Percentiles rank a stretch among this genome's conserved stretches.
Conservation (phyloP, 179 eudicot species). For the Silene coronaria region DNA sequence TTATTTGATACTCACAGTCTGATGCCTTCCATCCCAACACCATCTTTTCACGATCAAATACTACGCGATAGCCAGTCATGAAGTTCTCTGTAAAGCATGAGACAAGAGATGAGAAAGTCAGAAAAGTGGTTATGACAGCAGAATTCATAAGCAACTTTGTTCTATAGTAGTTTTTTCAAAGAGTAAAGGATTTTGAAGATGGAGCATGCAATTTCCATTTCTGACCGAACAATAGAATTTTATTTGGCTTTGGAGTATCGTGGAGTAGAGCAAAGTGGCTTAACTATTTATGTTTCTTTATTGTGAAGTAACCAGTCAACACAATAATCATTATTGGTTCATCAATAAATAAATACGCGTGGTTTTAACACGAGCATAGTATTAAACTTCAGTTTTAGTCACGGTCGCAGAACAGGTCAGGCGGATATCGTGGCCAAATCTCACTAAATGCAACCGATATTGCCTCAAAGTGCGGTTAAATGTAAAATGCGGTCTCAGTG, state of each 20-base stretch:
- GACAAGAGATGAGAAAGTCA: slow-evolving; percentile 1
- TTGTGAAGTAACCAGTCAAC: no score
- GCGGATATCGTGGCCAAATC: no score
- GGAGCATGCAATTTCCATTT: neutral
- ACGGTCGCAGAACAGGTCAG: no score
- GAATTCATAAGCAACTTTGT: neutral
- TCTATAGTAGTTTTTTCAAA: neutral
- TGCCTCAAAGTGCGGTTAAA: no score
- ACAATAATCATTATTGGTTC: no score
- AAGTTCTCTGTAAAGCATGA: slow-evolving; percentile 61
- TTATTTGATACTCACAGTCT: slow-evolving; percentile 46
- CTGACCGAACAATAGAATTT: neutral
- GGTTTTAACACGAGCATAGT: no score
- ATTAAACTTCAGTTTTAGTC: no score
- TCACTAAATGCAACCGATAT: no score
- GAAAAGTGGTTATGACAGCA: neutral
- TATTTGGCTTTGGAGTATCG: neutral
- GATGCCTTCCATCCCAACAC: slow-evolving; percentile 76
- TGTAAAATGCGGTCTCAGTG: no score
- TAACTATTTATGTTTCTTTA: no score
- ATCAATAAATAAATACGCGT: no score
- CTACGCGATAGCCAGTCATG: slow-evolving; percentile 82
- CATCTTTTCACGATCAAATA: slow-evolving; percentile 80
- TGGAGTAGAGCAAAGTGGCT: neutral
- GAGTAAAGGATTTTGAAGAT: neutral